Evolutionary conservation across 257 asterid genomes (phyloP).

Genomic region (Echium plantagineum): DNA sequence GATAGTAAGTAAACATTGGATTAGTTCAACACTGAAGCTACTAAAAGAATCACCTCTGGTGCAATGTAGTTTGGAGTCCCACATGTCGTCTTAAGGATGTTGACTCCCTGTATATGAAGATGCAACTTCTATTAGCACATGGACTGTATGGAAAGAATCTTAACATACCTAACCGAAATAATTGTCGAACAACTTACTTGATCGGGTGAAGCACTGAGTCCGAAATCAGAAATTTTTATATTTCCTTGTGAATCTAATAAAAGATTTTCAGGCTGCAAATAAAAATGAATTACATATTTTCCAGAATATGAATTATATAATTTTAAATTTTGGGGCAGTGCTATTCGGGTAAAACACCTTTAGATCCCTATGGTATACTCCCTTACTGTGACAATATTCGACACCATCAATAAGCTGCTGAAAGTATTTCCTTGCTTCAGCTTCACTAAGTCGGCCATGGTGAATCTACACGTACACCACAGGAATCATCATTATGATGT

Average conservation of each 20-base stretch:
- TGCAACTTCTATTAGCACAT: conserved; percentile 20
- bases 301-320: conserved; percentile 6
- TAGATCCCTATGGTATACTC: conserved; percentile 90
- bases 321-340: neutral
- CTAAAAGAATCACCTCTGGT: conserved; percentile 60
- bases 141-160: neutral
- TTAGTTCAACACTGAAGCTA: conserved; percentile 7
- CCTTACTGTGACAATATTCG: conserved; percentile 89
- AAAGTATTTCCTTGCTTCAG: conserved; percentile 87
- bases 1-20: neutral
- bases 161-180: neutral
- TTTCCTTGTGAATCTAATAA: conserved; percentile 89
- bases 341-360: conserved; percentile 42
- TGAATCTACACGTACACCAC: conserved; percentile 45
- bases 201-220: conserved; percentile 89
- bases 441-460: conserved; percentile 91
- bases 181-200: conserved; percentile 38
- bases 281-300: conserved; percentile 13
- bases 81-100: conserved; percentile 84
- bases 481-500: neutral
- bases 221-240: conserved; percentile 92
- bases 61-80: conserved; percentile 99
- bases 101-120: conserved; percentile 61
- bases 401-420: conserved; percentile 98
- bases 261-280: conserved; percentile 89